Evolutionary conservation across 78 protist genomes (phyloP).

Genomic region (Anaeramoeba flamelloides): DNA sequence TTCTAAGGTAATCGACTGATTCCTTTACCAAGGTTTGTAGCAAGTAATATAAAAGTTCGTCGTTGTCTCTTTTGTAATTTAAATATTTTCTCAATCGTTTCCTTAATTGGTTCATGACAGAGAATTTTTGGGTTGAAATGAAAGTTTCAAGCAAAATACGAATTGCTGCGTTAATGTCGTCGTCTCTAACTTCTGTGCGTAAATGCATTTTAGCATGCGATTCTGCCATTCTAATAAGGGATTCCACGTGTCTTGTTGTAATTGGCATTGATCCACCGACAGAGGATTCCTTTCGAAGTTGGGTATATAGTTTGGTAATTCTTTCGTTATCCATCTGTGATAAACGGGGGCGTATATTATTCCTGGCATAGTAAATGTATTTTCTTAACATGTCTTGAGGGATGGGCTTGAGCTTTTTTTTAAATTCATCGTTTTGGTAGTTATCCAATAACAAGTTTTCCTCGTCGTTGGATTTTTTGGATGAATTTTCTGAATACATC

Average conservation of each 20-base stretch:
- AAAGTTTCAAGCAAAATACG: slow-evolving; percentile 64
- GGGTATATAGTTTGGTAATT: slow-evolving; percentile 57
- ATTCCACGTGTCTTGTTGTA: slow-evolving; percentile 83
- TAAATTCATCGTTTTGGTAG: no score
- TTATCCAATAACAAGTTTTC: no score
- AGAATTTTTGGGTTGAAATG: slow-evolving; percentile 56
- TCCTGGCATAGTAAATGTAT: slow-evolving; percentile 59
- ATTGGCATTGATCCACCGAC: slow-evolving; percentile 66
- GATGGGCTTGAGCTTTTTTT: slow-evolving; percentile 25
- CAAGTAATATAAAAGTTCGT: slow-evolving; percentile 44
- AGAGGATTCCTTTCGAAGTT: slow-evolving; percentile 65
- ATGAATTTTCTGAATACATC: no score
- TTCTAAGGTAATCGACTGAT: no score
- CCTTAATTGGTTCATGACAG: no score
- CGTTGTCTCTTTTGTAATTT: slow-evolving; percentile 41
- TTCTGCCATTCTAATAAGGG: slow-evolving; percentile 78
- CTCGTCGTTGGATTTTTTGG: no score
- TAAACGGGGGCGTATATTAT: slow-evolving; percentile 29
- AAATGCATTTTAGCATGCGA: slow-evolving; percentile 91
- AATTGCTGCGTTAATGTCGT: slow-evolving; percentile 82
- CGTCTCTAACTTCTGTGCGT: slow-evolving; percentile 52
- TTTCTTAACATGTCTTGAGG: slow-evolving; percentile 70
- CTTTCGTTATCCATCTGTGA: no score
- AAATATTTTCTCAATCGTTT: no score
- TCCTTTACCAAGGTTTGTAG: slow-evolving; percentile 22